Evolutionary conservation across 2,329 filamentous ascomycete species (phyloP).

Genomic region (Monilinia laxa): DNA sequence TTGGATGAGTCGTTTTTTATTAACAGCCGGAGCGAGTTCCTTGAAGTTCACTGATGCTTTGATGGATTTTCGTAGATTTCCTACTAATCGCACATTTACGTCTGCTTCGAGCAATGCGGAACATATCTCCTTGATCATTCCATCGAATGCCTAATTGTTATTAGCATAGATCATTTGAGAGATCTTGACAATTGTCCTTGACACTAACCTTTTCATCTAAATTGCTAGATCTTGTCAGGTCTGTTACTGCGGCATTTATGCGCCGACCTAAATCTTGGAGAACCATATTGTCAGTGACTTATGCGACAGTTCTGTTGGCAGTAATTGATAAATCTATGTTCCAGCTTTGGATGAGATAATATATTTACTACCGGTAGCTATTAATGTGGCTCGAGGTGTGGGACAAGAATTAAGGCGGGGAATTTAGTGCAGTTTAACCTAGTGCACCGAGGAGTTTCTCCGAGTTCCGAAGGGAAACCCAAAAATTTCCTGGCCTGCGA

Average conservation of each 20-base stretch:
- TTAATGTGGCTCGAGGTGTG: constrained; percentile 26
- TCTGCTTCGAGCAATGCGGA: constrained; percentile 94
- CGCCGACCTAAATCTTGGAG: constrained; percentile 97
- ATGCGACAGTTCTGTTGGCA: constrained; percentile 19
- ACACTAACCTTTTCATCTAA: constrained; percentile 84
- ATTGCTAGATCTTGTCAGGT: constrained; percentile 87
- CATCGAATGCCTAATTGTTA: constrained; percentile 76
- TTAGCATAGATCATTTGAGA: constrained; percentile 40
- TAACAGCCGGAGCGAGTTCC: constrained; percentile 83
- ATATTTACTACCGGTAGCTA: neutral
- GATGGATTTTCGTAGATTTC: constrained; percentile 89
- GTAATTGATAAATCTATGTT: neutral
- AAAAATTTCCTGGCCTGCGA: constrained; percentile 21
- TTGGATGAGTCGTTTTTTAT: constrained; percentile 98
- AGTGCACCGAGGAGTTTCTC: constrained; percentile 17
- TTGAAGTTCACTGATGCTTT: constrained; percentile 90
- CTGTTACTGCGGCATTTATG: constrained; percentile 94
- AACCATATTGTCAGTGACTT: constrained; percentile 65
- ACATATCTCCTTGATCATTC: constrained; percentile 98
- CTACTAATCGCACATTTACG: constrained; percentile 92
- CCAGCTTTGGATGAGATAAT: constrained; percentile 12
- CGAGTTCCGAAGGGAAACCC: constrained; percentile 16
- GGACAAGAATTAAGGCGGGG: constrained; percentile 22
- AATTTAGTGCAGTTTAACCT: neutral
- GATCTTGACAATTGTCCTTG: constrained; percentile 23